Evolutionary conservation across 768 basidiomycete genomes (phyloP).

Genomic region (Pulveroboletus sp.): DNA sequence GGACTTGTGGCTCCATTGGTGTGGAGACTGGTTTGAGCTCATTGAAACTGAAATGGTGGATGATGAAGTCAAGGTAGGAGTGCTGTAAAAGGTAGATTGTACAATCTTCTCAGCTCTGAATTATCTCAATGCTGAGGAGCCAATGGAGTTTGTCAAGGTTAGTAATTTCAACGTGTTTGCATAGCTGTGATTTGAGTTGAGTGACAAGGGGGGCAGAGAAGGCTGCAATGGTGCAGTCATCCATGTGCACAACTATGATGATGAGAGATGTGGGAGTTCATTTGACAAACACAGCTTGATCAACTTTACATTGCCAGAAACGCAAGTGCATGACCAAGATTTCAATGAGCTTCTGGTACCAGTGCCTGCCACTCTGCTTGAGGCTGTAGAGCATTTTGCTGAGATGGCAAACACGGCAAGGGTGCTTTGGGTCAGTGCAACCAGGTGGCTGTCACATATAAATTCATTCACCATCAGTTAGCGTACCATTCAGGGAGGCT

Average conservation of each 20-base stretch:
- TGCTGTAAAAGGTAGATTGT: background rate
- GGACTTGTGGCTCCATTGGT: slow-evolving; percentile 31
- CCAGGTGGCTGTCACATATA: too few relatives aligned
- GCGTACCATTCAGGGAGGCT: too few relatives aligned
- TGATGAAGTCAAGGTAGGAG: slow-evolving; percentile 31
- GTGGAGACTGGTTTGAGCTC: slow-evolving; percentile 24
- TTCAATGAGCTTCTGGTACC: too few relatives aligned
- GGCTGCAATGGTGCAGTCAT: slow-evolving; percentile 16
- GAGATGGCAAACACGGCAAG: too few relatives aligned
- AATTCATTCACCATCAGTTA: too few relatives aligned
- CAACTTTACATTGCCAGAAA: too few relatives aligned
- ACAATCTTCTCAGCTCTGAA: accelerated
- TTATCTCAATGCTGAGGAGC: slow-evolving; percentile 7
- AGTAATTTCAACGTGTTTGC: background rate
- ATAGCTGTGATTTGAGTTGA: background rate
- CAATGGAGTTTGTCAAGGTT: slow-evolving; percentile 1
- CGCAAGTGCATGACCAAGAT: too few relatives aligned
- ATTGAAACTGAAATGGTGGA: slow-evolving; percentile 28
- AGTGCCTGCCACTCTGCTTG: too few relatives aligned
- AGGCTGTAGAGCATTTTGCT: too few relatives aligned
- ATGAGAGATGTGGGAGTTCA: too few relatives aligned
- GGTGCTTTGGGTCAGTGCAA: too few relatives aligned
- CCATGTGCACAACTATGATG: slow-evolving; percentile 3
- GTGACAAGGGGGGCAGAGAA: background rate
- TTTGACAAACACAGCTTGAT: too few relatives aligned